Percentiles rank a stretch among this genome's conserved stretches.
phyloP scores from a whole-genome alignment of 306 rosid genomes.

The Medicago arabica region DNA sequence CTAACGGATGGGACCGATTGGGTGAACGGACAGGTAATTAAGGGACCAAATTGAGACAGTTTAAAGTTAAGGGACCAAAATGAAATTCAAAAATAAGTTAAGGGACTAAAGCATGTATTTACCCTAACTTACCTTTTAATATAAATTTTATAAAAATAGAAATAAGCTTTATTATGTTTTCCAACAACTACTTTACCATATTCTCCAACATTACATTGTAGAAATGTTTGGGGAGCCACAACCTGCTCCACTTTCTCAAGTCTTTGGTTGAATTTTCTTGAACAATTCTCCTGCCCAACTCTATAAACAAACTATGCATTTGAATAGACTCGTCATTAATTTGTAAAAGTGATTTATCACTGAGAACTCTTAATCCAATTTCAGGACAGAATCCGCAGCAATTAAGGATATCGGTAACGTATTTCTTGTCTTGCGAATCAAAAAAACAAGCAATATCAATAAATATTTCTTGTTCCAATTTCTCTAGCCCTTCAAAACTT shows the following conservation, averaged over 20 bases:
- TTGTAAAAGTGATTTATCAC: too few relatives aligned
- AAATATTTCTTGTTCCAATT: not conserved
- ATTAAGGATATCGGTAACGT: not conserved
- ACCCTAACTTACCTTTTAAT: too few relatives aligned
- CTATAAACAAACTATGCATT: constrained; percentile 21
- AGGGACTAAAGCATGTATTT: too few relatives aligned
- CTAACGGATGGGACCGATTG: too few relatives aligned
- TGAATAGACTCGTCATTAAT: not conserved
- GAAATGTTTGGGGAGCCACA: constrained; percentile 12
- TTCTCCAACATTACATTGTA: not conserved
- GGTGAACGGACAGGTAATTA: too few relatives aligned
- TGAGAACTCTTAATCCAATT: too few relatives aligned
- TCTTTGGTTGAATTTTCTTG: constrained; percentile 9
- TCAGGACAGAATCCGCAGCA: too few relatives aligned
- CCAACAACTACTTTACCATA: not conserved
- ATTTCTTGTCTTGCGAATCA: not conserved
- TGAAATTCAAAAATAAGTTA: too few relatives aligned
- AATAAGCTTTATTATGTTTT: not conserved
- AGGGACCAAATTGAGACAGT: too few relatives aligned
- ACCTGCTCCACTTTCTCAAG: constrained; percentile 39
- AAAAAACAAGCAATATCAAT: constrained; percentile 4
- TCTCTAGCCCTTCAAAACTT: not conserved
- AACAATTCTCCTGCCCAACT: constrained; percentile 29
- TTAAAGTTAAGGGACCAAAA: too few relatives aligned
- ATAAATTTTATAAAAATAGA: not conserved